Base-by-base conservation (phyloP, 768 basidiomycete genomes). In the Psilocybe azurescens region DNA sequence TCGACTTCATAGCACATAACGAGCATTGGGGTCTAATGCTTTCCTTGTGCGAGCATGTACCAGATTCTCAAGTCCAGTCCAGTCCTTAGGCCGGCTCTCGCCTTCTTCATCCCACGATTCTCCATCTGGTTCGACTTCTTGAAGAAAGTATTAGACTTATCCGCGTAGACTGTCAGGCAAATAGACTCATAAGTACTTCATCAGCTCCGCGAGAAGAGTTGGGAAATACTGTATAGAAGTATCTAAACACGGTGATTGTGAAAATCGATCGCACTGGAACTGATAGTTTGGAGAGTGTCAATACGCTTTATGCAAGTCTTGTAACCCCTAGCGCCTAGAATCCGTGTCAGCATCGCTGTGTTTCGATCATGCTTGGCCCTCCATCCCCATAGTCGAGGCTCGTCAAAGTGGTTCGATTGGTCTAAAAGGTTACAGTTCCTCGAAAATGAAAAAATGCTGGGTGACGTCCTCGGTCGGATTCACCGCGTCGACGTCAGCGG, bases 161-260 rank as follows among this genome's bases (percentile, higher is more conserved):
- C 66, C 66, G 66, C 66, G 61, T 55, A 65, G 56, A 52, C 61
- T 61, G 56, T 60, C 60, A 54, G 52, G 57, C 66, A 63, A 60
- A 52, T 44, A 64, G 32, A 51, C 50, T 60, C 59, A 48, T 50
- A 48, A 33, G 41, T 41, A 24, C 56, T 18, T 54, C 44, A 47
- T 53, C 56, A 58, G 33, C 52, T 53, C 52, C 52, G 52, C 52
- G 36, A 33, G 33, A 53, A 33, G 33, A 38, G 32, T 36, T 18
- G 36, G 5, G 52, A 53, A 53, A n/a, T 16, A 20, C 52, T 11
- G 5, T 53, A 18, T 8, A 20, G 32, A 53, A 53, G 52, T 18
- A 36, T n/a, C 33, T 36, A 20, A 13, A 13, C 14, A 44, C 2
- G 41, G n/a, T 13, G n/a, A 11, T 5, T 14, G 11, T 44, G 41